These are phyloP conservation scores for Hypoxylon sp. DNA, from an alignment of 2,329 filamentous ascomycete species.

Conservation along the genomic window DNA sequence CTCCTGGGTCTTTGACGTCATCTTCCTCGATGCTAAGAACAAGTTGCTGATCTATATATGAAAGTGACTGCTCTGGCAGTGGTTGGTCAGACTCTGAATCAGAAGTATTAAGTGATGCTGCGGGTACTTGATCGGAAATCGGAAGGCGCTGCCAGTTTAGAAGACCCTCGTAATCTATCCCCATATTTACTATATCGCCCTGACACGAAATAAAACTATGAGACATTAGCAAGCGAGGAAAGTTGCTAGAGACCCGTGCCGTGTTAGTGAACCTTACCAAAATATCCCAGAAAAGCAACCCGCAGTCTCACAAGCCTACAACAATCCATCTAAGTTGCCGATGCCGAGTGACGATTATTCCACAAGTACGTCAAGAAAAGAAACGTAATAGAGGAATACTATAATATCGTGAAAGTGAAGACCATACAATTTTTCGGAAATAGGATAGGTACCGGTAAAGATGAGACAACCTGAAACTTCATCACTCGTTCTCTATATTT, in stretches of 20 bases:
- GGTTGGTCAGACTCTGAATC: slow-evolving; percentile 1
- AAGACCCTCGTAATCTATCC: slow-evolving; percentile 1
- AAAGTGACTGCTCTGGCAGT: slow-evolving; percentile 1
- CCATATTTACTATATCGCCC: slow-evolving; percentile 19
- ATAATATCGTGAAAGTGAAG: not conserved
- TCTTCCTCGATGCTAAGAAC: slow-evolving; percentile 18
- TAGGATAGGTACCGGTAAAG: not conserved
- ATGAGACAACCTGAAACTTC: not conserved
- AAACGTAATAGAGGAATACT: not conserved
- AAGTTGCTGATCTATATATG: slow-evolving; percentile 1
- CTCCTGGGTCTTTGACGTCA: not conserved
- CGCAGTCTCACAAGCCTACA: not conserved
- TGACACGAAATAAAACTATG: slow-evolving; percentile 4
- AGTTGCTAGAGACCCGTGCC: not conserved
- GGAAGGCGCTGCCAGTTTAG: slow-evolving; percentile 17
- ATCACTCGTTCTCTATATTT: not conserved
- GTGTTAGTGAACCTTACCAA: slow-evolving; percentile 8
- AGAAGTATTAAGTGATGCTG: not conserved
- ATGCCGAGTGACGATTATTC: not conserved
- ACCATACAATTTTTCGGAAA: not conserved
- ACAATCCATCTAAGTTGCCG: slow-evolving; percentile 16
- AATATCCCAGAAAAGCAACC: slow-evolving; percentile 3
- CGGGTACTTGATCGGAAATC: not conserved
- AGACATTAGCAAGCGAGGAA: slow-evolving; percentile 1
- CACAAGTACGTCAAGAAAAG: not conserved